A percentile compares a stretch with the other conserved stretches of the same genome.
These are phyloP conservation scores for Macaranga tanarius DNA, from an alignment of 441 rosid species.

Conservation along the genomic window DNA sequence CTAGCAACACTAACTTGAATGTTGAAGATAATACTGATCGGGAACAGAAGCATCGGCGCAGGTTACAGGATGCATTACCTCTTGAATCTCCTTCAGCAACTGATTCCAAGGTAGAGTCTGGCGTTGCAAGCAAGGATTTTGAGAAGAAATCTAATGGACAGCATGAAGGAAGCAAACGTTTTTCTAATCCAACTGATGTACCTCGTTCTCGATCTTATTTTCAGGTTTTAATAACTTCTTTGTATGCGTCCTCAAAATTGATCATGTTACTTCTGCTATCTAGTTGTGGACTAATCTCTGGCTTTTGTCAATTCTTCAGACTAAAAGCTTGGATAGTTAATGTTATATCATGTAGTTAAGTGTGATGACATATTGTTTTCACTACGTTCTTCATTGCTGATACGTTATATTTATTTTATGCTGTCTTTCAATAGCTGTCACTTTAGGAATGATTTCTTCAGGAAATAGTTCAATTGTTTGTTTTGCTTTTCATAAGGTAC, in stretches of 20 bases:
- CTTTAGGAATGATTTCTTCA: background rate
- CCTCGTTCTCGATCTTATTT: constrained; percentile 55
- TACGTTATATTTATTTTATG: background rate
- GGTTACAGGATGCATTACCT: constrained; percentile 56
- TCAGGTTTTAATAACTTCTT: constrained; percentile 50
- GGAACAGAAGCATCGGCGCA: constrained; percentile 43
- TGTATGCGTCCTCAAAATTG: background rate
- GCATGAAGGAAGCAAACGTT: constrained; percentile 36
- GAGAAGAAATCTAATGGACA: constrained; percentile 44
- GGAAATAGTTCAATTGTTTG: background rate
- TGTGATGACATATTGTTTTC: no score
- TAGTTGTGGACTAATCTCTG: background rate
- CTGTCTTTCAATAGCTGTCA: background rate
- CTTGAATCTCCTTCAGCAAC: constrained; percentile 42
- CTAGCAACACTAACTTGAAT: constrained; percentile 34
- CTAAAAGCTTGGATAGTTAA: background rate
- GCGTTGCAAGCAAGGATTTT: constrained; percentile 36
- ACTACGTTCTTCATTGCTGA: background rate
- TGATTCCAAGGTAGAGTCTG: constrained; percentile 37
- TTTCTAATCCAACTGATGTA: constrained; percentile 44
- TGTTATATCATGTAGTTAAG: background rate
- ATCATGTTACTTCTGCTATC: background rate
- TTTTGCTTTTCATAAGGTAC: background rate
- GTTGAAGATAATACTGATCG: constrained; percentile 34
- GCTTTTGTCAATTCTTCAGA: background rate